Evolutionary conservation across 2,329 filamentous ascomycete genomes (phyloP).

Genomic region (Fusarium papillatum): DNA sequence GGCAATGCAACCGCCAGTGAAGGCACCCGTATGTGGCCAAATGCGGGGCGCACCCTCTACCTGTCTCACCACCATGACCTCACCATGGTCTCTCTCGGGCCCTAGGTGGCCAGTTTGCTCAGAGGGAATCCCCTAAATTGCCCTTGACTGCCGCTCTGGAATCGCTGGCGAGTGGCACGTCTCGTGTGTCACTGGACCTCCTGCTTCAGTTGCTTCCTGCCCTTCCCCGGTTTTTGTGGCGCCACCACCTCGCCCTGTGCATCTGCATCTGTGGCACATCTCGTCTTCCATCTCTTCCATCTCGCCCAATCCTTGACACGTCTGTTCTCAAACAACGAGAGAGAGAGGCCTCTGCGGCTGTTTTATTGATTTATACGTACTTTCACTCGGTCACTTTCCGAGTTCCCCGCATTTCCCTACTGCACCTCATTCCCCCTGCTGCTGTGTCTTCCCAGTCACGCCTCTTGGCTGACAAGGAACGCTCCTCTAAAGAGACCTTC

Average conservation of each 20-base stretch:
- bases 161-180: conserved; percentile 6
- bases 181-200: conserved; percentile 5
- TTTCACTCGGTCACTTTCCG: conserved; percentile 33
- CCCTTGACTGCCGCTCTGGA: background rate
- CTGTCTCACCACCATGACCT: conserved; percentile 44
- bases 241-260: conserved; percentile 18
- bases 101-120: conserved; percentile 18
- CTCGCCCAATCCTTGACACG: conserved; percentile 4
- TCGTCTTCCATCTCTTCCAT: conserved; percentile 8
- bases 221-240: conserved; percentile 27
- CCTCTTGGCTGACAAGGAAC: background rate
- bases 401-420: conserved; percentile 13
- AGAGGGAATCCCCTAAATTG: conserved; percentile 9
- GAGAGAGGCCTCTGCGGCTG: background rate
- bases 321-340: conserved; percentile 19
- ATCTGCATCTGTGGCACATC: conserved; percentile 18
- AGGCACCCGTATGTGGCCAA: conserved; percentile 20
- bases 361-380: background rate
- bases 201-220: conserved; percentile 3
- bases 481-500: background rate
- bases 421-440: background rate
- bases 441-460: background rate
- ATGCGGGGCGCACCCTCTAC: conserved; percentile 21
- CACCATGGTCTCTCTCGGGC: conserved; percentile 31
- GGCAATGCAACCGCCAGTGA: conserved; percentile 23